These are phyloP conservation scores for Ophiostoma pallidulum DNA, from an alignment of 2,329 filamentous ascomycete species.

Conservation along the genomic window DNA sequence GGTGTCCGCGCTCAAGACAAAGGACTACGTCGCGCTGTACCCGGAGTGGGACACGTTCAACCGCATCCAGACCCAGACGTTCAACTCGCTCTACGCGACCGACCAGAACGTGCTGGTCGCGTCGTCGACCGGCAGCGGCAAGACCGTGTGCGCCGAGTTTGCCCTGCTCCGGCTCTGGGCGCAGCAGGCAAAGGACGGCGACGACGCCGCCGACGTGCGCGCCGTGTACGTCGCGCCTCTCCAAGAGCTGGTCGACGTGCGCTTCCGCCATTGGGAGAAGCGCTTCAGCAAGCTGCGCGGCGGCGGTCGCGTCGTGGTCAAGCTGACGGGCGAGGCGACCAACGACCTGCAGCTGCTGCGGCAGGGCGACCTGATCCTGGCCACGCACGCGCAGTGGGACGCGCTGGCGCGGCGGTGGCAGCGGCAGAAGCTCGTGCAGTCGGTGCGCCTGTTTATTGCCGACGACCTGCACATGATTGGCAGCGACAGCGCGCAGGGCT, in stretches of 20 bases:
- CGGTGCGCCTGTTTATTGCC: conserved; percentile 81
- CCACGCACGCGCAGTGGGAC: conserved; percentile 93
- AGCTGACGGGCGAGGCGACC: conserved; percentile 86
- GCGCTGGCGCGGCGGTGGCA: conserved; percentile 94
- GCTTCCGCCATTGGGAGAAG: conserved; percentile 75
- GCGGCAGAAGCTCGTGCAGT: conserved; percentile 87
- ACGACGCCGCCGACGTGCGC: conserved; percentile 61
- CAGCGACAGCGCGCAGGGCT: conserved; percentile 77
- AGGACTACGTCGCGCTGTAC: conserved; percentile 75
- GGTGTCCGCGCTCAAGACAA: conserved; percentile 73
- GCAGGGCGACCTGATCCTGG: conserved; percentile 77
- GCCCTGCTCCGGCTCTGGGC: conserved; percentile 83
- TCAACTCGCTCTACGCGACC: conserved; percentile 83
- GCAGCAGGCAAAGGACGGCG: conserved; percentile 18
- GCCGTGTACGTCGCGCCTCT: conserved; percentile 93
- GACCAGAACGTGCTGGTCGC: conserved; percentile 92
- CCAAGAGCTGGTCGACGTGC: conserved; percentile 81
- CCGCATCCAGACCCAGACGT: conserved; percentile 93
- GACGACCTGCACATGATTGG: conserved; percentile 93
- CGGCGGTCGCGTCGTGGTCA: conserved; percentile 83
- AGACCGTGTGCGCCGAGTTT: conserved; percentile 95
- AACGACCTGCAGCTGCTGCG: conserved; percentile 85
- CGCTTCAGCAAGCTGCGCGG: conserved; percentile 63
- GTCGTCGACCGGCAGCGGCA: conserved; percentile 88
- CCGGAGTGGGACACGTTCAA: conserved; percentile 84